Conservation (phyloP, 2,329 filamentous ascomycete genomes). For the Alternaria arbusti region DNA sequence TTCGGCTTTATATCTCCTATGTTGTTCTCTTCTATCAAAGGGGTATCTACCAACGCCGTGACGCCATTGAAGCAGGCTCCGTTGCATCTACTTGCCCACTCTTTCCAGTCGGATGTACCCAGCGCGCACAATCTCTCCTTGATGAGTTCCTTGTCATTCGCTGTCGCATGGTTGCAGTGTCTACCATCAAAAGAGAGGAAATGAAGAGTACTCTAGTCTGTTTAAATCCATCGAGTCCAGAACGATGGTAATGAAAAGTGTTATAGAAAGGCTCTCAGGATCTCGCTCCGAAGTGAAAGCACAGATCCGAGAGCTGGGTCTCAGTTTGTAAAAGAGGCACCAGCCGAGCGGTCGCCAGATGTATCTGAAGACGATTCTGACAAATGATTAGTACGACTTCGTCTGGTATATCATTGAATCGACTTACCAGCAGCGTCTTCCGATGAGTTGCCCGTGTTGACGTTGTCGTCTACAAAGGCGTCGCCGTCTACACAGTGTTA, state of each 20-base stretch:
- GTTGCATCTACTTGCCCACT: not conserved
- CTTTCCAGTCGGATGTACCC: not conserved
- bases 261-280: too few relatives aligned
- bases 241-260: too few relatives aligned
- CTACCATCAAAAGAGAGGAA: too few relatives aligned
- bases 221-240: too few relatives aligned
- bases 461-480: not conserved
- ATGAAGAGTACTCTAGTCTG: too few relatives aligned
- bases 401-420: not conserved
- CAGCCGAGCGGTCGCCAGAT: not conserved
- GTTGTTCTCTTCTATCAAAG: not conserved
- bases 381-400: not conserved
- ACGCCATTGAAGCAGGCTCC: not conserved
- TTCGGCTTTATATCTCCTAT: not conserved
- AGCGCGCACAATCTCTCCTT: not conserved
- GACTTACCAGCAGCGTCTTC: not conserved
- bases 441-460: not conserved
- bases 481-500: not conserved
- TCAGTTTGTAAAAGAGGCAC: not conserved
- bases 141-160: too few relatives aligned
- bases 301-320: not conserved
- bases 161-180: too few relatives aligned
- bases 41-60: not conserved
- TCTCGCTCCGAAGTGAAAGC: not conserved
- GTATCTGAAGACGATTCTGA: not conserved